These are phyloP conservation scores for Schizothecium vesticola DNA, from an alignment of 495 filamentous ascomycete genomes.

Conservation along the genomic window DNA sequence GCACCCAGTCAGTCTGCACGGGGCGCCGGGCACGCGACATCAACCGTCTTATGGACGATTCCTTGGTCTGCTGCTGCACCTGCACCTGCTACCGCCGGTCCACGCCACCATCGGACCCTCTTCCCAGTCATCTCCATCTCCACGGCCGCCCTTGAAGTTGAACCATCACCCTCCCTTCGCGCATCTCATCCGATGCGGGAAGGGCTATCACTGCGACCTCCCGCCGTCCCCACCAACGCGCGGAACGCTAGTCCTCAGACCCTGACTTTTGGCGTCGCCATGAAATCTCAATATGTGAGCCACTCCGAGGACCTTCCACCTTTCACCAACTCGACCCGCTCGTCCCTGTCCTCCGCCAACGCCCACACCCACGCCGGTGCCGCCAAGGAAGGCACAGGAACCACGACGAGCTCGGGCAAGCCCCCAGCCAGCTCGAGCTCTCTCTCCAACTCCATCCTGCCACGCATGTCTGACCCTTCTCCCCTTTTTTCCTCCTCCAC, in stretches of 20 bases:
- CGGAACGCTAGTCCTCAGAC: background rate
- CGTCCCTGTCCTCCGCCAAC: slow-evolving; percentile 7
- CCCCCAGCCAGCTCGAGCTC: slow-evolving; percentile 9
- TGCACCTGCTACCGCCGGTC: slow-evolving; percentile 13
- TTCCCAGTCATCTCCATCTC: slow-evolving; percentile 1
- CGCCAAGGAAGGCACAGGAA: slow-evolving; percentile 26
- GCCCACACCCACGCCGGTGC: slow-evolving; percentile 9
- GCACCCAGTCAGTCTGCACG: slow-evolving; percentile 14
- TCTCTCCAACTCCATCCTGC: slow-evolving; percentile 20
- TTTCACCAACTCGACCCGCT: slow-evolving; percentile 16
- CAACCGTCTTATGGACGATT: slow-evolving; percentile 27
- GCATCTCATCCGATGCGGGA: slow-evolving; percentile 1
- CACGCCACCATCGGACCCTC: slow-evolving; percentile 1
- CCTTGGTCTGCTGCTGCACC: slow-evolving; percentile 17
- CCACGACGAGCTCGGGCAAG: slow-evolving; percentile 19
- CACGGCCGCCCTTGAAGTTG: background rate
- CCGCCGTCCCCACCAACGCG: slow-evolving; percentile 9
- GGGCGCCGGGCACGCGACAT: slow-evolving; percentile 24
- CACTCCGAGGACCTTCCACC: slow-evolving; percentile 25
- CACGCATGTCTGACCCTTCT: slow-evolving; percentile 27
- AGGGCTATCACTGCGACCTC: slow-evolving; percentile 6
- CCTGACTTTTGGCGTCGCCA: slow-evolving; percentile 21
- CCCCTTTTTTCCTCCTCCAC: slow-evolving; percentile 12
- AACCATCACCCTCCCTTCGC: background rate
- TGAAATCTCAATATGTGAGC: slow-evolving; percentile 29